Conservation (phyloP, 2,329 filamentous ascomycete species). For the Bipolaris victoriae region DNA sequence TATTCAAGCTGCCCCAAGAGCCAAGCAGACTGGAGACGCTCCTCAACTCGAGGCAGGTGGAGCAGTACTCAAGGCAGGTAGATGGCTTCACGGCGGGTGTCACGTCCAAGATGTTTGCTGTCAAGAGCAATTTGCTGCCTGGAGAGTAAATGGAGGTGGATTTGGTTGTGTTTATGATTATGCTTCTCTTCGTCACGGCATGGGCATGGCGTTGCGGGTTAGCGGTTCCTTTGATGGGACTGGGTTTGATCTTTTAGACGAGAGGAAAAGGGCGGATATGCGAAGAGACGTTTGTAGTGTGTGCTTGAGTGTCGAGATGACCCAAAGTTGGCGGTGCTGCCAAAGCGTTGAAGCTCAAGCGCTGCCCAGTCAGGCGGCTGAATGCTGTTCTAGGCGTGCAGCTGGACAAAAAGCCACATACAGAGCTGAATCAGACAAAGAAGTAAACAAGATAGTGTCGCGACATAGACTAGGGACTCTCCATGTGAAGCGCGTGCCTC, state of each 20-base stretch:
- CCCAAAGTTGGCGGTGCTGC: slow-evolving; percentile 17
- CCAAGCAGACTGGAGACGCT: slow-evolving; percentile 91
- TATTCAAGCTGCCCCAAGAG: slow-evolving; percentile 97
- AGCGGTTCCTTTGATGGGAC: slow-evolving; percentile 31
- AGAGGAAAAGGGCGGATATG: slow-evolving; percentile 15
- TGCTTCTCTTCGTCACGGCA: slow-evolving; percentile 46
- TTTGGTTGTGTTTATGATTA: slow-evolving; percentile 37
- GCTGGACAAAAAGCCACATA: slow-evolving; percentile 24
- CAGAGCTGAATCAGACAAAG: slow-evolving; percentile 38
- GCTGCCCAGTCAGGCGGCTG: slow-evolving; percentile 16
- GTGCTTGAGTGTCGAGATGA: slow-evolving; percentile 8
- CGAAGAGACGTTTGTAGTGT: slow-evolving; percentile 8
- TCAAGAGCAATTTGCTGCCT: slow-evolving; percentile 72
- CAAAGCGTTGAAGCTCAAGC: slow-evolving; percentile 12
- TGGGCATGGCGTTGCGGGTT: slow-evolving; percentile 48
- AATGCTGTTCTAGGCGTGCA: slow-evolving; percentile 24
- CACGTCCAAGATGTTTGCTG: slow-evolving; percentile 97
- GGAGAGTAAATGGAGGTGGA: slow-evolving; percentile 51
- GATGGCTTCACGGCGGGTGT: slow-evolving; percentile 93
- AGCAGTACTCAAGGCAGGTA: slow-evolving; percentile 97
- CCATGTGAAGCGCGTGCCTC: slow-evolving; percentile 1
- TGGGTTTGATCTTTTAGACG: slow-evolving; percentile 29
- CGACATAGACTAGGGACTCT: slow-evolving; percentile 16
- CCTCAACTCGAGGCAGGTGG: slow-evolving; percentile 93
- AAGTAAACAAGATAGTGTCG: slow-evolving; percentile 27